These are phyloP conservation scores for Phoma sp. DNA, from an alignment of 2,329 filamentous ascomycete species.

Conservation along the genomic window DNA sequence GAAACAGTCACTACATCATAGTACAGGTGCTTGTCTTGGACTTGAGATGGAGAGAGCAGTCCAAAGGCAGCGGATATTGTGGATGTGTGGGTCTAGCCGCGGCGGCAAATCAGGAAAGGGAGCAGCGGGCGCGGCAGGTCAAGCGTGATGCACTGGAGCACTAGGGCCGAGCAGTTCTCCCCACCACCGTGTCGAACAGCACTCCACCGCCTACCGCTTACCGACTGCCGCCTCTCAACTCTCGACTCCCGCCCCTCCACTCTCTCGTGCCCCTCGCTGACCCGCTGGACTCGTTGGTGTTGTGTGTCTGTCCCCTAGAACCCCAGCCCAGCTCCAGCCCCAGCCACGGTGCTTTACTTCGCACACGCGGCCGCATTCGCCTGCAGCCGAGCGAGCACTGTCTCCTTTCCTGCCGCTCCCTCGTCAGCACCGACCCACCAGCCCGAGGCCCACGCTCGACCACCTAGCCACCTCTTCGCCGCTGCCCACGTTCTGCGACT, in stretches of 20 bases:
- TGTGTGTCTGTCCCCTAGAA: neutral
- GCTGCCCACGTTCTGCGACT: constrained; percentile 13
- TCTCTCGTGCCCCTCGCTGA: constrained; percentile 9
- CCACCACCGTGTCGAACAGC: constrained; percentile 15
- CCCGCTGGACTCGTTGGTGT: neutral
- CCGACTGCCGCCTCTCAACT: neutral
- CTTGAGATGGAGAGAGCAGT: neutral
- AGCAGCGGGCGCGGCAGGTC: constrained; percentile 10
- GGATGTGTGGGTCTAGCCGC: constrained; percentile 7
- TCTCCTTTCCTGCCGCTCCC: constrained; percentile 15
- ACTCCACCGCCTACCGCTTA: constrained; percentile 6
- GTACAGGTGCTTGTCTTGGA: too few species aligned
- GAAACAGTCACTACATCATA: too few species aligned
- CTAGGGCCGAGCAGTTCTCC: constrained; percentile 3
- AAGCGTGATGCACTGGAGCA: constrained; percentile 9
- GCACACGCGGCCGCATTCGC: neutral
- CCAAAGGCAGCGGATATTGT: neutral
- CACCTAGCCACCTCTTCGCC: constrained; percentile 14
- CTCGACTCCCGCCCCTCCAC: neutral
- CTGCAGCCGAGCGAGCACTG: neutral
- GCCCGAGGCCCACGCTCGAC: constrained; percentile 8
- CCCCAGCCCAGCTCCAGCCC: neutral
- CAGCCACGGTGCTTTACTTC: neutral
- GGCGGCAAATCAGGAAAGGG: constrained; percentile 7
- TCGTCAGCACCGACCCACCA: constrained; percentile 17